Base-by-base conservation (phyloP, 2,329 filamentous ascomycete species). In the Calonectria ilicicola region DNA sequence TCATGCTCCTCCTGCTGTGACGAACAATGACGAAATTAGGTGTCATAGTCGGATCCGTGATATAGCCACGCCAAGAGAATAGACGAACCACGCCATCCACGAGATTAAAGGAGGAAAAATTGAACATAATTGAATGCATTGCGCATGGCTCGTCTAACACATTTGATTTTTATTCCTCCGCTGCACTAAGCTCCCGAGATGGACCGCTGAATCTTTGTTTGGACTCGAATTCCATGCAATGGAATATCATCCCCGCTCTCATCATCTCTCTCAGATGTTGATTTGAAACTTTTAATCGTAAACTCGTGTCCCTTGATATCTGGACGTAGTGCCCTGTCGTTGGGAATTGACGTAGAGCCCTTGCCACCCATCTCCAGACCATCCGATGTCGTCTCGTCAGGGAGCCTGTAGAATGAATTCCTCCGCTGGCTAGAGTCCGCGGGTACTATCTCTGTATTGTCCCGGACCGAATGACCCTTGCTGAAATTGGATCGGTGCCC, bases 141-240 rank as follows among this genome's bases (percentile, higher is more conserved):
- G 35, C 4, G 26, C 14, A 27, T 40, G 5, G 5, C 38, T 26
- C 21, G 53, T 15, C 38, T 10, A 23, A 60, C 35, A 17, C 15
- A 19, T 19, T 21, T 40, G 40, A 46, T 63, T 32, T 46, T 21
- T 62, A 14, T 29, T n/a, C 21, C 9, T 62, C 17, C 17, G 6
- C 14, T 38, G 14, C 2, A n/a, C 32, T 65, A 51, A 29, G 27
- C 47, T 17, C 42, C 51, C 23, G 49, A 66, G 2, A 74, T 80
- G 12, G 81, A 80, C 26, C 79, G 82, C 32, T 80, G 77, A 66
- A 86, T 83, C 12, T 84, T 82, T 17, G 62, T 85, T 2, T 84
- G 77, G 3, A 86, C 83, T n/a, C 81, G 73, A 12, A 86, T 86
- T 1, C 82, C 80, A 44, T 84, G 81, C 44, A 86, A 69, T 1